Conservation (phyloP, 164 flowering plant species). For the Vitis labrusca region DNA sequence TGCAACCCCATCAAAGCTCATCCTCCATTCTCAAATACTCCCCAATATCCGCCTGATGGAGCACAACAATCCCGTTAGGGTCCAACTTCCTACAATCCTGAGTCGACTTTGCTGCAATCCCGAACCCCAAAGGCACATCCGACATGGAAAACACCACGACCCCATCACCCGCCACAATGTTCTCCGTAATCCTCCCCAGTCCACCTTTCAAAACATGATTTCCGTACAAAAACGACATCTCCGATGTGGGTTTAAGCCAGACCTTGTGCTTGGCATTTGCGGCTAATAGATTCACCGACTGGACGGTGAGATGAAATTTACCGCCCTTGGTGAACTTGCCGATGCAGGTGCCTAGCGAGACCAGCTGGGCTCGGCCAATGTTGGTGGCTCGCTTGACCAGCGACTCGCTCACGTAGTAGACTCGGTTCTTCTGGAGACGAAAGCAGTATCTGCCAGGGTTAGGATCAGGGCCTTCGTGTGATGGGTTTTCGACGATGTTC, state of each 20-base stretch:
- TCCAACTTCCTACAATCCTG: slow-evolving; percentile 85
- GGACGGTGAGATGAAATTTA: slow-evolving; percentile 72
- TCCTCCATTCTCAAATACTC: slow-evolving; percentile 88
- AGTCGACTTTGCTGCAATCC: slow-evolving; percentile 73
- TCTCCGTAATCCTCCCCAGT: slow-evolving; percentile 79
- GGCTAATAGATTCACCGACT: slow-evolving; percentile 53
- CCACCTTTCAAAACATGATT: slow-evolving; percentile 88
- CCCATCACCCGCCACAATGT: slow-evolving; percentile 68
- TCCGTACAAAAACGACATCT: slow-evolving; percentile 87
- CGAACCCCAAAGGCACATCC: slow-evolving; percentile 86
- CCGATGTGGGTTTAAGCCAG: slow-evolving; percentile 91
- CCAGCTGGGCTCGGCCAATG: slow-evolving; percentile 51
- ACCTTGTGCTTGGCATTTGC: slow-evolving; percentile 87
- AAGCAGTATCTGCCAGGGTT: slow-evolving; percentile 62
- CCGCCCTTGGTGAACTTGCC: slow-evolving; percentile 76
- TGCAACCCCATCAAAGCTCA: slow-evolving; percentile 33
- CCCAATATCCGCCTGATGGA: slow-evolving; percentile 83
- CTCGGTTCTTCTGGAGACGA: slow-evolving; percentile 62
- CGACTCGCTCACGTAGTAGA: slow-evolving; percentile 60
- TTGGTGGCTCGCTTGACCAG: slow-evolving; percentile 76
- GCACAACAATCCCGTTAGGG: slow-evolving; percentile 85
- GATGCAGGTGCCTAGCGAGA: slow-evolving; percentile 61
- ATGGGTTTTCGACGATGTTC: slow-evolving; percentile 64
- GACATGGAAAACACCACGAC: slow-evolving; percentile 88
- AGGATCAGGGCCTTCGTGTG: slow-evolving; percentile 61